A percentile compares a stretch with the other conserved stretches of the same genome.
Evolutionary conservation across 331 rosid species (phyloP).

Genomic region (Rhamnella rubrinervis): DNA sequence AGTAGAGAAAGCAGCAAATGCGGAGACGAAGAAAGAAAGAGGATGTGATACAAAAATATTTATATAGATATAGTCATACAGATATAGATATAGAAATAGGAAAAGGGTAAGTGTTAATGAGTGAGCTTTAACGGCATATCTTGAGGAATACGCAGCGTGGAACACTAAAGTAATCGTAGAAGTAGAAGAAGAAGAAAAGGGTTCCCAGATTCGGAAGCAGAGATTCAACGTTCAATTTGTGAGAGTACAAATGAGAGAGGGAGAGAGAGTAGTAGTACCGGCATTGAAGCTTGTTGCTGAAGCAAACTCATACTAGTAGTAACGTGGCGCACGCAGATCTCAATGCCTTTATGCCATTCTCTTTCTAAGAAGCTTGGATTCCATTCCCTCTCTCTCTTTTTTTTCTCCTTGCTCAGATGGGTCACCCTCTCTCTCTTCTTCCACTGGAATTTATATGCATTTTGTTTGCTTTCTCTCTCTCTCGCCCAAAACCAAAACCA

Average conservation of each 20-base stretch:
- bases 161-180: conserved; percentile 1
- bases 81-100: too few relatives aligned
- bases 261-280: neutral
- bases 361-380: too few relatives aligned
- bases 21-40: neutral
- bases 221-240: conserved; percentile 30
- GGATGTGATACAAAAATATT: too few relatives aligned
- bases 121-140: conserved; percentile 68
- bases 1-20: conserved; percentile 12
- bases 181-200: neutral
- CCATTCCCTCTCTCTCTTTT: neutral
- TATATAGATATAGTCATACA: too few relatives aligned
- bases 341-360: neutral
- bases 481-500: too few relatives aligned
- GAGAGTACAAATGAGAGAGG: neutral
- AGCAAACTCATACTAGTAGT: conserved; percentile 12
- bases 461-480: too few relatives aligned
- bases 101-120: neutral
- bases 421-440: neutral
- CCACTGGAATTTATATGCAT: too few relatives aligned
- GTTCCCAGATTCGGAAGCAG: conserved; percentile 34
- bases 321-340: neutral
- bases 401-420: neutral
- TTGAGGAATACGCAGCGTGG: conserved; percentile 49
- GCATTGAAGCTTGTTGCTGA: conserved; percentile 34